Base-by-base conservation (phyloP, 495 filamentous ascomycete genomes). In the Thermochaetoides thermophila region DNA sequence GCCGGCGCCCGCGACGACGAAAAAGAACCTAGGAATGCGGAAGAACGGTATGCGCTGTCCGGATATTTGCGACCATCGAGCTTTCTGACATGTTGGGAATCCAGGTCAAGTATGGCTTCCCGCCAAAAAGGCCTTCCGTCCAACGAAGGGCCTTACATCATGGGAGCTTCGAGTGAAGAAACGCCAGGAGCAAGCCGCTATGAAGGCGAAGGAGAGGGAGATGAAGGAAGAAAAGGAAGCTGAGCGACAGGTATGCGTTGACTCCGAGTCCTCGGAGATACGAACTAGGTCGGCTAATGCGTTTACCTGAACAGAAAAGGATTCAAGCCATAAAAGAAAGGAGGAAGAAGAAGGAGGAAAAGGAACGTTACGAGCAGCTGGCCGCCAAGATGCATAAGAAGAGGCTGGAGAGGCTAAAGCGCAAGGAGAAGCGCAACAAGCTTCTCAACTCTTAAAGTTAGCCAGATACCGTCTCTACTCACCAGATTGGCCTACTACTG, bases 351-450 rank as follows among this genome's bases (percentile, higher is more conserved):
- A 94, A 93, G 68, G 85, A 80, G 48, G 89, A 97, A 64, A 89
- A 84, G 59, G 84, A 79, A 41, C 70, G 91, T 24, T 96, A 82
- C 52, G 84, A 85, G 59, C 85, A 84, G 64, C 74, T 97, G 75
- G 89, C 82, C 18, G 81, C 87, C 59, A 95, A 84, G 63, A 96
- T 97, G 89, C 89, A 96, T 55, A 73, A 65, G 53, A 95, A 94
- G 68, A 66, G 85, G 42, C 77, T 97, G 16, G 89, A 97, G 60
- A 71, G 89, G 40, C 48, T 93, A 55, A 93, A 81, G 75, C 69
- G 85, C 52, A 75, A 83, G 53, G 89, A 96, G 68, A 96, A 95
- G 74, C 74, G 89, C 54, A 99, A 96, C 59, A 96, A 95, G 64
- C 60, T 91, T 46, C 57, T 96, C 46, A 94, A 86, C 57, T 91